A percentile compares a stretch with the other conserved stretches of the same genome.
Evolutionary conservation across 2,329 filamentous ascomycete genomes (phyloP).

Genomic region (Neocucurbitaria cava): DNA sequence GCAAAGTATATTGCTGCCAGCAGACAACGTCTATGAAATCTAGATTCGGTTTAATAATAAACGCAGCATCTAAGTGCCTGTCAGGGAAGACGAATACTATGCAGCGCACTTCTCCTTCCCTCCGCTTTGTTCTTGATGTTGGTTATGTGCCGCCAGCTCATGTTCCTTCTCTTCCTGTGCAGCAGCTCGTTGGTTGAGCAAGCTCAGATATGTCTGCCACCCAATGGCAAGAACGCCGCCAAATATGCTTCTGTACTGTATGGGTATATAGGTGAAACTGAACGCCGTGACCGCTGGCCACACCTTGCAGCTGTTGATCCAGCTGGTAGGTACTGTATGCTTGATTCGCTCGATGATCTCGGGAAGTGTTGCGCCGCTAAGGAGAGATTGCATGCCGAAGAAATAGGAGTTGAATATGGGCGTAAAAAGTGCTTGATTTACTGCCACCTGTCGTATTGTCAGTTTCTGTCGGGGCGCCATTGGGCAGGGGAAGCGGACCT

Average conservation of each 20-base stretch:
- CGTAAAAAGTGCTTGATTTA: constrained; percentile 83
- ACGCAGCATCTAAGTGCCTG: background rate
- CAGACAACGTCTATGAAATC: background rate
- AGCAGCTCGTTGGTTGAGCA: constrained; percentile 77
- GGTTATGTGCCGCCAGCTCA: constrained; percentile 6
- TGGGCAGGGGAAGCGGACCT: constrained; percentile 49
- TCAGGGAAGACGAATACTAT: background rate
- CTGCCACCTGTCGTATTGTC: constrained; percentile 59
- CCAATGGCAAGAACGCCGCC: constrained; percentile 78
- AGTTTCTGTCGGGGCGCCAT: background rate
- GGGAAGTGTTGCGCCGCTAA: constrained; percentile 65
- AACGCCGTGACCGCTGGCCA: constrained; percentile 90
- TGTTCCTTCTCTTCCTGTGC: constrained; percentile 53
- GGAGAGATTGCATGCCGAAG: constrained; percentile 58
- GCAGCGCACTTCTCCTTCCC: constrained; percentile 26
- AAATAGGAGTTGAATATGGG: constrained; percentile 65
- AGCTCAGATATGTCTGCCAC: constrained; percentile 91
- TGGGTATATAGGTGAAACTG: constrained; percentile 81
- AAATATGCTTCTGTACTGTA: constrained; percentile 82
- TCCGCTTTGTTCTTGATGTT: constrained; percentile 2
- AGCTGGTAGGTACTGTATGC: constrained; percentile 77
- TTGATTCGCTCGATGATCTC: constrained; percentile 75
- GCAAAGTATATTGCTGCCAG: background rate
- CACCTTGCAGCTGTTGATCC: constrained; percentile 81
- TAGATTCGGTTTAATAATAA: background rate